Conservation (phyloP, 495 filamentous ascomycete genomes). For the Podospora pseudoanserina region DNA sequence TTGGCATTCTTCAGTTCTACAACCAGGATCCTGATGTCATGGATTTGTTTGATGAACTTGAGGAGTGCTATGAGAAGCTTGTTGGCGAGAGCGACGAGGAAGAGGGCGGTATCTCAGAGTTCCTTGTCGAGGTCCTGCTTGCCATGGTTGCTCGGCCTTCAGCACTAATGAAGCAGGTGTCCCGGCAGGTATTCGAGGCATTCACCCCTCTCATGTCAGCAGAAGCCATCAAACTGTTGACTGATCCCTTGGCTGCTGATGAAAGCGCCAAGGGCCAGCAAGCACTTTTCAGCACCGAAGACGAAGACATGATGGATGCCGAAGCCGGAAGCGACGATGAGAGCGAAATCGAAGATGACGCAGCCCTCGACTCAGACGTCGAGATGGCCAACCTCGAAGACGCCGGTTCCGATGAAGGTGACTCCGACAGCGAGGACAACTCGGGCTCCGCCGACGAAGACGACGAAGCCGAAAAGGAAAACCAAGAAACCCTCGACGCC, state of each 20-base stretch:
- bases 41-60: conserved; percentile 36
- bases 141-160: conserved; percentile 85
- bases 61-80: conserved; percentile 56
- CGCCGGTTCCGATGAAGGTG: conserved; percentile 37
- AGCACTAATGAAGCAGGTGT: conserved; percentile 76
- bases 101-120: conserved; percentile 61
- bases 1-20: conserved; percentile 84
- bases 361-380: conserved; percentile 44
- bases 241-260: conserved; percentile 67
- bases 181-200: conserved; percentile 78
- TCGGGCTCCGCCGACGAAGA: conserved; percentile 30
- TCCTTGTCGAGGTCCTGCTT: conserved; percentile 81
- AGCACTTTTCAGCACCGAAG: conserved; percentile 74
- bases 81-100: conserved; percentile 25
- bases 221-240: conserved; percentile 70
- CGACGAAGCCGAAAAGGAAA: conserved; percentile 41
- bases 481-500: conserved; percentile 48
- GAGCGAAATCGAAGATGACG: conserved; percentile 32
- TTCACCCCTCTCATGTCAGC: conserved; percentile 68
- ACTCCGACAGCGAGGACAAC: conserved; percentile 42
- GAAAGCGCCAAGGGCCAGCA: conserved; percentile 81
- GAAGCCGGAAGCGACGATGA: conserved; percentile 37
- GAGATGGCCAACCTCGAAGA: conserved; percentile 43
- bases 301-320: conserved; percentile 51
- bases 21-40: conserved; percentile 78